Evolutionary conservation across 1,284 basidiomycete species (phyloP), one percentile per base, ranked within the genome.

Genomic region (Marasmius oreades): DNA sequence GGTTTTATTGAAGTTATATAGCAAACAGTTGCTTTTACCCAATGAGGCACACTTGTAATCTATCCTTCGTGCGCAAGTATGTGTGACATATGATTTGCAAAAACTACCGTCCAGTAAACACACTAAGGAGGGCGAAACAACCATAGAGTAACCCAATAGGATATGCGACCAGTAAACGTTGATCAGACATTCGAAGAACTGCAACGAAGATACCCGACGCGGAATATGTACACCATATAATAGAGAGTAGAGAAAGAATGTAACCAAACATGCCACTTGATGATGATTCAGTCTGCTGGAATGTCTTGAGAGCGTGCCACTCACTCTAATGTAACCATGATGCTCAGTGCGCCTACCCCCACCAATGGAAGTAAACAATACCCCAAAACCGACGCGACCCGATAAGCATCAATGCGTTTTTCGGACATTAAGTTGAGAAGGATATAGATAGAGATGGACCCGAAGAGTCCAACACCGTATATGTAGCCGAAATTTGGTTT

Each of bases 401-500:
- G 88, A 73, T 98, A 98, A 16, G 95, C 93, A 68, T 99, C 96
- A 63, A 99, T 98, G 52, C 91, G 93, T 48, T 86, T 86, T 70
- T 95, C 92, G 33, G 93, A 93, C 97, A 99, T 99, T 63, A 98
- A 82, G 70, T 99, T 99, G 65, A 99, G 85, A 55, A 99, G 87
- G 46, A 88, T 85, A 78, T 99, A 99, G 68, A 99, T 90, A 36
- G 94, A 94, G n/a, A 86, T 81, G 3, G 92, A 94, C 53, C 97
- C 97, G 63, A 99, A 84, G 12, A 98, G 82, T 50, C 92, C 96
- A 60, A 99, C 93, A 51, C 97, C 97, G 71, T 99, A 99, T 62
- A 99, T 98, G 73, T 98, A 98, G 28, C 93, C 95, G 73, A 99
- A 99, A 70, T 98, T 97, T 7, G 94, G 93, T 77, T 98, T 98